Base-by-base conservation (phyloP, 2,329 filamentous ascomycete species). In the Trichoderma sp. region DNA sequence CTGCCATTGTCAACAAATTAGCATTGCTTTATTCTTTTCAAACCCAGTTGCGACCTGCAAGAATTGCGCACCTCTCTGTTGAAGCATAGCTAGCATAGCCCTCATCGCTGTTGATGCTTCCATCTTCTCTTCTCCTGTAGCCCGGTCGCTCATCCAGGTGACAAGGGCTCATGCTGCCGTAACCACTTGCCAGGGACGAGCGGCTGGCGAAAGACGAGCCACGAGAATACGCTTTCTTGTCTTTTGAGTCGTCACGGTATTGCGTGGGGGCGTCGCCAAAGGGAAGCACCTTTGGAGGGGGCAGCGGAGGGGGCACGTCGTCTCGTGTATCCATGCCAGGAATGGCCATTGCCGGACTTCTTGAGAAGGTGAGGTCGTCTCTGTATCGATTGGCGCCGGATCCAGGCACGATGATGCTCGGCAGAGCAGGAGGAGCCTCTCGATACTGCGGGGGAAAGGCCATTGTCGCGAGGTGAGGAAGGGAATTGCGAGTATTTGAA, bases 51-150 rank as follows among this genome's bases (percentile, higher is more conserved):
- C 70, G 73, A 55, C 71, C 21, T 27, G 68, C n/a, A 19, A n/a
- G 19, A 21, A 27, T 31, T 24, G 16, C 33, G 56, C 47, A 81
- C 80, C 79, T 80, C 65, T 80, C 79, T 53, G 76, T 80, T 14
- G 81, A 82, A 11, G 79, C 79, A 69, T 81, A 79, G 72, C 82
- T 83, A 19, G 80, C 76, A 70, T 84, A 84, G 5, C 82, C 82
- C 71, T 84, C 82, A 56, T 84, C 82, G 63, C 75, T 75, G 21
- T 77, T 76, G 59, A 76, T 75, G 68, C 72, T 73, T 52, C 61
- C 72, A 19, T 72, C 75, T 58, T 76, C 78, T 70, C 77, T 74
- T 72, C 78, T 78, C 71, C 75, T 78, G 57, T 78, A 77, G 58
- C 74, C 75, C 3, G 77, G 74, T 35, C 76, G 74, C 7, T 82